Evolutionary conservation across 805 yeast genomes (phyloP).

Genomic region (Saccharomycopsis sp.): DNA sequence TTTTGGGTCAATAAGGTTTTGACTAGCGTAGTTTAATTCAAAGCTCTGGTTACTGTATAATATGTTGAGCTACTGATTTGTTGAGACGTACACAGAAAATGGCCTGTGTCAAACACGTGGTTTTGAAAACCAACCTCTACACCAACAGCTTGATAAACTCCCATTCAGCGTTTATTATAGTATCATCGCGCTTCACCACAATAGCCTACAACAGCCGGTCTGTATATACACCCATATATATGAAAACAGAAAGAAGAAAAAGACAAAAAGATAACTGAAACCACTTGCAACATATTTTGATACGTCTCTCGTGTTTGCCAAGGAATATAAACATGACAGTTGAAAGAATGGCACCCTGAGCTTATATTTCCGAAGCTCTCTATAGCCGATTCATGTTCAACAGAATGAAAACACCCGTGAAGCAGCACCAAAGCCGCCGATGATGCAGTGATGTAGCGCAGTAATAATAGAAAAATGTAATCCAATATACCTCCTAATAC

Average conservation of each 20-base stretch:
- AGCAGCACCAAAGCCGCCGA: too few species aligned
- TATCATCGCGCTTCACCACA: not conserved
- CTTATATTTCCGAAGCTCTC: not conserved
- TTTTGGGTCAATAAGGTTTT: too few species aligned
- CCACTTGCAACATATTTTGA: too few species aligned
- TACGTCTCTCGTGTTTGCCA: not conserved
- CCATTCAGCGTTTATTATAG: not conserved
- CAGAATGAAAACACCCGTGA: not conserved
- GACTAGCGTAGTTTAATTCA: too few species aligned
- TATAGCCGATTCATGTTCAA: not conserved
- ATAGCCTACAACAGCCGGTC: not conserved
- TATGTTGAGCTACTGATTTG: too few species aligned
- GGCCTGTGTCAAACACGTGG: too few species aligned
- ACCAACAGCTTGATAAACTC: not conserved
- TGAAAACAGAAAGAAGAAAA: not conserved
- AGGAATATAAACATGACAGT: not conserved
- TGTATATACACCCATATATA: not conserved
- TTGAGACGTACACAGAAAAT: too few species aligned
- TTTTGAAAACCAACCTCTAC: too few species aligned
- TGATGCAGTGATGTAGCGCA: not conserved
- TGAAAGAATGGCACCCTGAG: not conserved
- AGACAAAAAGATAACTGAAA: not conserved
- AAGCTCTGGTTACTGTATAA: too few species aligned
- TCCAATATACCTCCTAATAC: not conserved
- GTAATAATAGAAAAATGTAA: not conserved